Evolutionary conservation across 2,329 filamentous ascomycete genomes (phyloP).

Genomic region (Apiospora aurea): DNA sequence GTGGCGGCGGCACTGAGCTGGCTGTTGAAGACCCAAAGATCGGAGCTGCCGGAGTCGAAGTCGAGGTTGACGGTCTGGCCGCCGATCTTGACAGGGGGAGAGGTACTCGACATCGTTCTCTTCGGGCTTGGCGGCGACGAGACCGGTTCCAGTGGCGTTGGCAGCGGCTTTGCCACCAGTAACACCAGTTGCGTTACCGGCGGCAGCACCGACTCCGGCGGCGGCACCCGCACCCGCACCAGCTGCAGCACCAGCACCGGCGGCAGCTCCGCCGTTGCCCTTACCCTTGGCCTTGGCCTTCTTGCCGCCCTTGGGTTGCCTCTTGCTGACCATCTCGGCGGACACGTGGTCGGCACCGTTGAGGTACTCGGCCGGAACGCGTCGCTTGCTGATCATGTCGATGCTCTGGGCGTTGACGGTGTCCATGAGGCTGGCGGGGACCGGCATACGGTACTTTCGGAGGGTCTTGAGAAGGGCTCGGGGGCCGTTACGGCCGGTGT

Average conservation of each 20-base stretch:
- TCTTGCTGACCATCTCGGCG: slow-evolving; percentile 28
- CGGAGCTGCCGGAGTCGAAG: slow-evolving; percentile 45
- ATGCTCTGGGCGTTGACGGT: slow-evolving; percentile 33
- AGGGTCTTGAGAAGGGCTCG: slow-evolving; percentile 41
- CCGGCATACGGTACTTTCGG: slow-evolving; percentile 43
- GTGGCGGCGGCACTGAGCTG: slow-evolving; percentile 38
- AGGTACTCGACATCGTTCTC: slow-evolving; percentile 43
- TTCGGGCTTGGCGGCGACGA: slow-evolving; percentile 38
- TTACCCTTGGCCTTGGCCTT: slow-evolving; percentile 19
- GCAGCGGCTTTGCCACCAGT: slow-evolving; percentile 30
- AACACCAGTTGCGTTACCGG: slow-evolving; percentile 24
- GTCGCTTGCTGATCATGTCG: slow-evolving; percentile 40
- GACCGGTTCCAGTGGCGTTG: slow-evolving; percentile 35
- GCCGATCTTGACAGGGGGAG: slow-evolving; percentile 43
- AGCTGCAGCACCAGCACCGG: slow-evolving; percentile 25
- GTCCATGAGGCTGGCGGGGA: slow-evolving; percentile 36
- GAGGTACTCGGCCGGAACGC: slow-evolving; percentile 21
- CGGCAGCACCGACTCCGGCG: neutral
- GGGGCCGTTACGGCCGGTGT: slow-evolving; percentile 40
- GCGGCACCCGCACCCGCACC: slow-evolving; percentile 9
- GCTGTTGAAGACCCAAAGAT: slow-evolving; percentile 46
- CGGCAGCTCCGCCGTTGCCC: slow-evolving; percentile 20
- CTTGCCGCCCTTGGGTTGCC: slow-evolving; percentile 28
- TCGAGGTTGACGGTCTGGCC: slow-evolving; percentile 44
- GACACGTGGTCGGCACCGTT: neutral